Percentiles rank a stretch among this genome's conserved stretches.
These are phyloP conservation scores for Flaveria ramosissima DNA, from an alignment of 129 eudicot species.

Conservation along the genomic window DNA sequence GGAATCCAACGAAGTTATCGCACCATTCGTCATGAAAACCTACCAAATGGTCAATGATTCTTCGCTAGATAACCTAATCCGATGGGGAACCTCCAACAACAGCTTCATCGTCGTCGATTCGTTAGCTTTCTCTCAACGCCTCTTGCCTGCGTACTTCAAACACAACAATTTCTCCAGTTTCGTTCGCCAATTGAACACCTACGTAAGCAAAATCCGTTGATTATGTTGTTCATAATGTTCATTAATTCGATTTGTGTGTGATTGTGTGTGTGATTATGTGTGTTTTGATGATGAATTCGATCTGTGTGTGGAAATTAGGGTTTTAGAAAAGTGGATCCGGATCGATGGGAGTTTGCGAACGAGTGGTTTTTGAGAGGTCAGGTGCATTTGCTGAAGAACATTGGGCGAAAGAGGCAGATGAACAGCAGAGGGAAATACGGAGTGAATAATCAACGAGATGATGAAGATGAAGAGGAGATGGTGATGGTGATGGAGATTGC, in stretches of 20 bases:
- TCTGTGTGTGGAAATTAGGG: slow-evolving; percentile 32
- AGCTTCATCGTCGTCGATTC: slow-evolving; percentile 41
- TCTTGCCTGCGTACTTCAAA: slow-evolving; percentile 38
- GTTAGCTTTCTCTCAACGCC: slow-evolving; percentile 33
- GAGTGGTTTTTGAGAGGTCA: slow-evolving; percentile 50
- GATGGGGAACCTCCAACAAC: slow-evolving; percentile 38
- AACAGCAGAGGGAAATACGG: not conserved
- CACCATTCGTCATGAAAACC: slow-evolving; percentile 41
- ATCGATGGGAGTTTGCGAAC: slow-evolving; percentile 57
- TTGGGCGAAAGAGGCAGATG: slow-evolving; percentile 37
- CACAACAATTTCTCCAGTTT: slow-evolving; percentile 43
- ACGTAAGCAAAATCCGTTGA: not conserved
- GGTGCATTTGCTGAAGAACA: slow-evolving; percentile 44
- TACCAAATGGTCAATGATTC: slow-evolving; percentile 46
- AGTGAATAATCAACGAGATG: slow-evolving; percentile 17
- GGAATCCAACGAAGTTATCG: slow-evolving; percentile 43
- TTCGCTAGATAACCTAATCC: slow-evolving; percentile 33
- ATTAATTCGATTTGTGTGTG: not conserved
- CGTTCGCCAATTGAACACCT: slow-evolving; percentile 38
- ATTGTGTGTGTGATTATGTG: too few relatives aligned
- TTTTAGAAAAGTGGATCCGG: slow-evolving; percentile 51
- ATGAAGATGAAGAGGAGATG: slow-evolving; percentile 44
- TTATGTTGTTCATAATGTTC: not conserved
- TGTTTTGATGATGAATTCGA: too few relatives aligned
- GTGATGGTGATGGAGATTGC: slow-evolving; percentile 56